A percentile compares a stretch with the other conserved stretches of the same genome.
Evolutionary conservation across 768 basidiomycete species (phyloP).

Genomic region (Pleurotus ostreatus): DNA sequence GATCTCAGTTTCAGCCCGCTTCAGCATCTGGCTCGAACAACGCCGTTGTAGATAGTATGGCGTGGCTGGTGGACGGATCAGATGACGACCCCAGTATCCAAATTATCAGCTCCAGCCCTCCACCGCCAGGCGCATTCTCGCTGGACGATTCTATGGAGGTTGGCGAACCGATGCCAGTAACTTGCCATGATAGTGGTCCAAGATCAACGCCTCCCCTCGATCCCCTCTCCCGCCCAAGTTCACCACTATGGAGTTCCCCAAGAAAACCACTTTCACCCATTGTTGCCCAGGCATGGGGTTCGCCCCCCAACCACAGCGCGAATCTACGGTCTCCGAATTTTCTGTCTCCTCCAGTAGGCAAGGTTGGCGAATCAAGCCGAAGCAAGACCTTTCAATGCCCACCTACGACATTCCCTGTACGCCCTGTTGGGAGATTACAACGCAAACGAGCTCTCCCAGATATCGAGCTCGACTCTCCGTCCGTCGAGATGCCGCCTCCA

Average conservation of each 20-base stretch:
- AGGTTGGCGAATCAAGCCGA: no score
- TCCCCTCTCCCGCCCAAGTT: not conserved
- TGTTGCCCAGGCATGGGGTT: not conserved
- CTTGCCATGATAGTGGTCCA: not conserved
- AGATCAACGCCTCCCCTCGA: not conserved
- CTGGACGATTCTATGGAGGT: slow-evolving; percentile 15
- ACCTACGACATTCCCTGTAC: slow-evolving; percentile 41
- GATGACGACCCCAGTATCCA: slow-evolving; percentile 56
- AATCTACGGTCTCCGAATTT: no score
- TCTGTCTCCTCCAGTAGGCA: no score
- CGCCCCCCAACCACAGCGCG: slow-evolving; percentile 23
- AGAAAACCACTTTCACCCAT: slow-evolving; percentile 3
- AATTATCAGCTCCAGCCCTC: slow-evolving; percentile 38
- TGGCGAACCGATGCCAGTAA: slow-evolving; percentile 8
- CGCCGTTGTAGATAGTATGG: slow-evolving; percentile 34
- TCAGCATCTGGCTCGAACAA: slow-evolving; percentile 23
- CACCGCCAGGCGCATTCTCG: slow-evolving; percentile 16
- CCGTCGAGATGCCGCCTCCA: slow-evolving; percentile 27
- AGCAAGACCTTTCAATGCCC: slow-evolving; percentile 20
- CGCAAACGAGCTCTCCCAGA: slow-evolving; percentile 20
- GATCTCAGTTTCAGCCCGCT: not conserved
- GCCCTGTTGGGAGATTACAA: slow-evolving; percentile 27
- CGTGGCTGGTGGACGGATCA: slow-evolving; percentile 57
- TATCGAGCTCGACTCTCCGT: slow-evolving; percentile 24
- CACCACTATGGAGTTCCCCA: slow-evolving; percentile 7